Evolutionary conservation across 2,329 filamentous ascomycete species (phyloP).

Genomic region (Exophiala calicioides): DNA sequence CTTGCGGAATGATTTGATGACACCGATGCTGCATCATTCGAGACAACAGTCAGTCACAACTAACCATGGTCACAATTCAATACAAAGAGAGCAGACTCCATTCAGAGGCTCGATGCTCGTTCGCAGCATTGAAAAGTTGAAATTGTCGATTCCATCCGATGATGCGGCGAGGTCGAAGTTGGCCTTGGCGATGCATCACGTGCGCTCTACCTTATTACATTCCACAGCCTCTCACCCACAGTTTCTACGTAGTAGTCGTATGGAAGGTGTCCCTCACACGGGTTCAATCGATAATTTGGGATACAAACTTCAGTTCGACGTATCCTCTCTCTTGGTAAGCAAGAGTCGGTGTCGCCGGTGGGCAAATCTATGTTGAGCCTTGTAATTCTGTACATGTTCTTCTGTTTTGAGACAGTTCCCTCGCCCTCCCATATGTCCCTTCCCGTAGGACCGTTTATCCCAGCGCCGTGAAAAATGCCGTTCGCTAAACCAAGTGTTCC

Average conservation of each 20-base stretch:
- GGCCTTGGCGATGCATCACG: neutral
- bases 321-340: neutral
- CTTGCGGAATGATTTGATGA: constrained; percentile 24
- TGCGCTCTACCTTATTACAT: no score
- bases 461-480: constrained; percentile 15
- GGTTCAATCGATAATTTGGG: neutral
- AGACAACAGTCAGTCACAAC: neutral
- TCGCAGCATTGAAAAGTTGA: no score
- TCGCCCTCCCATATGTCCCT: constrained; percentile 1
- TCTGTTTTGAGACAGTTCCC: constrained; percentile 3
- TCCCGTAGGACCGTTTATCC: constrained; percentile 11
- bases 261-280: no score
- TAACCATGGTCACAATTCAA: neutral
- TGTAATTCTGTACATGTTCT: constrained; percentile 23
- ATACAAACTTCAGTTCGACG: neutral
- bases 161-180: neutral
- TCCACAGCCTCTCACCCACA: no score
- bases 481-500: constrained; percentile 12
- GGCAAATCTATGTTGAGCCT: constrained; percentile 1
- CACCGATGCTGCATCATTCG: constrained; percentile 23
- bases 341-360: neutral
- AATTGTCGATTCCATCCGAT: no score
- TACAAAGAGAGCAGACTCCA: neutral
- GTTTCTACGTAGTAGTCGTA: no score
- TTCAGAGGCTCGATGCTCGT: neutral